Evolutionary conservation across 1,139 yeast genomes (phyloP).

Genomic region (Yamadazyma triangularis): DNA sequence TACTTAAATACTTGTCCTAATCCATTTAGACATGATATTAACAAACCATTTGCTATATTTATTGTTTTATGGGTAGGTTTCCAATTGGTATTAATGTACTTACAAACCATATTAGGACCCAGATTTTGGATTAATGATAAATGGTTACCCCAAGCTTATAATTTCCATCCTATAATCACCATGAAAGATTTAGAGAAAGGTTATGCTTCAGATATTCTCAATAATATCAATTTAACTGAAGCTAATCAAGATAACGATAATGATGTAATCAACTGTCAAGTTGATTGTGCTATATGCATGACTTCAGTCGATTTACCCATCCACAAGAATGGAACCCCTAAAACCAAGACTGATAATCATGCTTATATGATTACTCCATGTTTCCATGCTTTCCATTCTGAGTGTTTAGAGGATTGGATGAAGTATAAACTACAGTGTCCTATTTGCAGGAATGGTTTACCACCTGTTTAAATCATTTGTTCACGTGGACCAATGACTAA

Average conservation of each 20-base stretch:
- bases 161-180: slow-evolving; percentile 67
- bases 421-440: slow-evolving; percentile 90
- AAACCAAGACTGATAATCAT: slow-evolving; percentile 22
- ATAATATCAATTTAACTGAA: slow-evolving; percentile 13
- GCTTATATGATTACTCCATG: slow-evolving; percentile 91
- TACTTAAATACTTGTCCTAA: slow-evolving; percentile 51
- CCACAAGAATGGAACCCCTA: slow-evolving; percentile 16
- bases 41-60: slow-evolving; percentile 42
- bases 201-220: slow-evolving; percentile 33
- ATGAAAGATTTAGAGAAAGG: slow-evolving; percentile 63
- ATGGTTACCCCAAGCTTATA: slow-evolving; percentile 73
- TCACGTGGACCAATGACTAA: no score
- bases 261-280: slow-evolving; percentile 24
- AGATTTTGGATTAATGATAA: slow-evolving; percentile 78
- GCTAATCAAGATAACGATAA: slow-evolving; percentile 14
- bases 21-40: slow-evolving; percentile 53
- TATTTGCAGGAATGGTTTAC: slow-evolving; percentile 80
- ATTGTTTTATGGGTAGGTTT: slow-evolving; percentile 49
- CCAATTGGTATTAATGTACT: slow-evolving; percentile 52
- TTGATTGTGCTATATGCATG: slow-evolving; percentile 92
- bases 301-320: slow-evolving; percentile 62
- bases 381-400: slow-evolving; percentile 81
- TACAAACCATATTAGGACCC: slow-evolving; percentile 70
- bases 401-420: slow-evolving; percentile 92
- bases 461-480: slow-evolving; percentile 63